phyloP scores from a whole-genome alignment of 169 alveolate genomes.

The Perkinsus marinus region DNA sequence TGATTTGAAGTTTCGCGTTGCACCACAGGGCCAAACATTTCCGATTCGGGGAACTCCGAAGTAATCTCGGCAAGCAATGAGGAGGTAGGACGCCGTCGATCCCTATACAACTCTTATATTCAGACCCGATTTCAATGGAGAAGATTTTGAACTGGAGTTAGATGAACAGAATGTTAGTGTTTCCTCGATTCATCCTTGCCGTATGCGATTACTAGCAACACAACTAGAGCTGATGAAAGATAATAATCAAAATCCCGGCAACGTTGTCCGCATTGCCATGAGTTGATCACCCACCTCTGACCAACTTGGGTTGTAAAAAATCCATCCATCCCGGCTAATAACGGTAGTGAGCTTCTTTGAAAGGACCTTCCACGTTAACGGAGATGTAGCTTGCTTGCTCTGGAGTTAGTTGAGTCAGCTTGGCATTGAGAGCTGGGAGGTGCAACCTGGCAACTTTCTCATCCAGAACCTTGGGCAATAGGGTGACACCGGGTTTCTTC shows the following conservation, averaged over 20 bases:
- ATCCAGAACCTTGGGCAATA: conserved; percentile 84
- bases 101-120: no score
- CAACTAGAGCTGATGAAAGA: neutral
- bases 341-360: conserved; percentile 77
- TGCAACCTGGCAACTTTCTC: conserved; percentile 94
- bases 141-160: no score
- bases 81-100: no score
- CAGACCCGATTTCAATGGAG: no score
- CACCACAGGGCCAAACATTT: no score
- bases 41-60: no score
- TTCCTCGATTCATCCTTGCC: no score
- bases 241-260: neutral
- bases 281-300: neutral
- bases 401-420: conserved; percentile 72
- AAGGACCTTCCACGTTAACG: conserved; percentile 83
- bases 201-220: no score
- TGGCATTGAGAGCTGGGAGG: conserved; percentile 78
- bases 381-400: conserved; percentile 85
- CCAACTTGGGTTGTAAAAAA: neutral
- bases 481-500: neutral
- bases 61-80: no score
- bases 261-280: neutral
- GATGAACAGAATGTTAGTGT: no score
- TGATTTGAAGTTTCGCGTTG: no score
- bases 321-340: conserved; percentile 37